phyloP scores from a whole-genome alignment of 2,329 filamentous ascomycete genomes.

The Hymenoscyphus fructigenus region DNA sequence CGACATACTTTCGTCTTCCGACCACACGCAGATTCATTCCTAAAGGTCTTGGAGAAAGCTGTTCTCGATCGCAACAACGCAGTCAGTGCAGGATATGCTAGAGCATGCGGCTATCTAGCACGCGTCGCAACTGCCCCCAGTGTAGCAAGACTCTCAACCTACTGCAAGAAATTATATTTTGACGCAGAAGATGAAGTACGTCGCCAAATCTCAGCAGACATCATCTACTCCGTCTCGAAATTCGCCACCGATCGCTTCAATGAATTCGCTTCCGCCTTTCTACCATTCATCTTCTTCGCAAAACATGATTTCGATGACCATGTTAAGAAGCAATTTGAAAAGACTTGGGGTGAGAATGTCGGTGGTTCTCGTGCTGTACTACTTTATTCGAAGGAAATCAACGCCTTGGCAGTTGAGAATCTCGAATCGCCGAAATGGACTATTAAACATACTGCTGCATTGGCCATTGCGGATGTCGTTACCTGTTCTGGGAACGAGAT shows the following conservation, averaged over 20 bases:
- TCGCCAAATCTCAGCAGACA: constrained; percentile 76
- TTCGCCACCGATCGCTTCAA: constrained; percentile 87
- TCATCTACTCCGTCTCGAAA: constrained; percentile 80
- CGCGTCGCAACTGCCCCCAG: constrained; percentile 52
- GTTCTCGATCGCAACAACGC: constrained; percentile 92
- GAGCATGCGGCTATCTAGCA: constrained; percentile 81
- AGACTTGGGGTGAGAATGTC: constrained; percentile 89
- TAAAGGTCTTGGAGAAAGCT: constrained; percentile 76
- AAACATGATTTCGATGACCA: constrained; percentile 83
- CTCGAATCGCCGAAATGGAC: constrained; percentile 84
- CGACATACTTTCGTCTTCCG: constrained; percentile 73
- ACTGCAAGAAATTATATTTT: constrained; percentile 72
- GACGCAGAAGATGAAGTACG: constrained; percentile 73
- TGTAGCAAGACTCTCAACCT: constrained; percentile 51
- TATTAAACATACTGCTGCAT: constrained; percentile 83
- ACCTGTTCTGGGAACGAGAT: constrained; percentile 64
- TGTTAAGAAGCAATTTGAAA: constrained; percentile 74
- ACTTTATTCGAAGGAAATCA: constrained; percentile 82
- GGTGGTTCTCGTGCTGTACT: constrained; percentile 79
- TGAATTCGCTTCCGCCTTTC: constrained; percentile 67
- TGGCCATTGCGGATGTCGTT: constrained; percentile 74
- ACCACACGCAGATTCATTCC: constrained; percentile 71
- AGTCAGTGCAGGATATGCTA: constrained; percentile 85
- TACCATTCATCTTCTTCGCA: constrained; percentile 86
- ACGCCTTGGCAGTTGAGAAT: constrained; percentile 62